Evolutionary conservation across 805 yeast genomes (phyloP).

Genomic region (Candida morakotiae): DNA sequence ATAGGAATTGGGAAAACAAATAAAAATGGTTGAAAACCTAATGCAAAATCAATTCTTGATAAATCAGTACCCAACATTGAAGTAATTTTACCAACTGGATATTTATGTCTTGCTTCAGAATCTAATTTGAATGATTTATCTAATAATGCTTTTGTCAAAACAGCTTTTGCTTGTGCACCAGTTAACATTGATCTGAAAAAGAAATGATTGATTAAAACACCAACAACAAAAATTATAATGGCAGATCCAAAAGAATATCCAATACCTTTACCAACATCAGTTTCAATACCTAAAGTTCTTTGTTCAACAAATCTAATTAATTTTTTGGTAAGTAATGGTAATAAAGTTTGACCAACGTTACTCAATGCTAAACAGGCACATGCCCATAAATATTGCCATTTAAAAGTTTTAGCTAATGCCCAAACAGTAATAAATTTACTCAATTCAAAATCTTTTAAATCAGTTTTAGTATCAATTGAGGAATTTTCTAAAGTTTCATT

Average conservation of each 20-base stretch:
- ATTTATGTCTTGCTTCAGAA: slow-evolving; percentile 52
- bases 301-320: slow-evolving; percentile 32
- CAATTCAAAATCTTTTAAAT: slow-evolving; percentile 27
- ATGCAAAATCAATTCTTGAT: slow-evolving; percentile 73
- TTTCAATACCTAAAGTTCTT: slow-evolving; percentile 21
- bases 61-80: slow-evolving; percentile 79
- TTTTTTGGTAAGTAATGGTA: slow-evolving; percentile 35
- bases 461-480: slow-evolving; percentile 18
- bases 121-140: slow-evolving; percentile 64
- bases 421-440: slow-evolving; percentile 19
- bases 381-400: slow-evolving; percentile 27
- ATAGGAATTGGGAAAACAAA: slow-evolving; percentile 63
- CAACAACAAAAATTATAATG: slow-evolving; percentile 24
- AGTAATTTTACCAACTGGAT: slow-evolving; percentile 68
- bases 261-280: slow-evolving; percentile 29
- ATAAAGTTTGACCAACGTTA: slow-evolving; percentile 20
- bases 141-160: slow-evolving; percentile 65
- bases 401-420: slow-evolving; percentile 26
- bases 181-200: slow-evolving; percentile 57
- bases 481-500: slow-evolving; percentile 19
- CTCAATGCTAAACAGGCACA: slow-evolving; percentile 25
- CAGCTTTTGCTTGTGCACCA: slow-evolving; percentile 71
- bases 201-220: slow-evolving; percentile 50
- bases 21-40: slow-evolving; percentile 63
- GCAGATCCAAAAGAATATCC: slow-evolving; percentile 40